Evolutionary conservation across 176 grass and related monocot genomes (phyloP).

Genomic region (barley (Hordeum vulgare)): DNA sequence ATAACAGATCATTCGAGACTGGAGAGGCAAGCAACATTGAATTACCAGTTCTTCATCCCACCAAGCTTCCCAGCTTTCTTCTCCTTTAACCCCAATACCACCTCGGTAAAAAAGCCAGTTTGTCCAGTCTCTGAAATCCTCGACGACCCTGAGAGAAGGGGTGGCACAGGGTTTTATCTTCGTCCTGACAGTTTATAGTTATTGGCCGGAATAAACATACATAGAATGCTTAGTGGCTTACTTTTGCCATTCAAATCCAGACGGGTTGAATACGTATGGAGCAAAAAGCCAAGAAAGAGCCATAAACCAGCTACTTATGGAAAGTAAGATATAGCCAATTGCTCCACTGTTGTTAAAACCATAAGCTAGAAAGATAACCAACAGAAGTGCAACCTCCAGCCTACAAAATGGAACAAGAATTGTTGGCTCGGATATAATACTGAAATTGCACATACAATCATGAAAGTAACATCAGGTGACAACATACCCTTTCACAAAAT

Average conservation of each 20-base stretch:
- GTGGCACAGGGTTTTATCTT: neutral
- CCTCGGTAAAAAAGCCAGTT: slow-evolving; percentile 97
- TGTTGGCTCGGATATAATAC: slow-evolving; percentile 1
- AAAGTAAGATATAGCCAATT: slow-evolving; percentile 83
- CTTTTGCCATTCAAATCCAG: slow-evolving; percentile 98
- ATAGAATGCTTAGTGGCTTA: slow-evolving; percentile 37
- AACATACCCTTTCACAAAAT: slow-evolving; percentile 95
- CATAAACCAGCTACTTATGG: slow-evolving; percentile 98
- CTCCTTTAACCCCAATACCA: slow-evolving; percentile 96
- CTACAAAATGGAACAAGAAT: slow-evolving; percentile 34
- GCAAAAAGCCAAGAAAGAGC: slow-evolving; percentile 87
- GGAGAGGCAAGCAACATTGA: neutral
- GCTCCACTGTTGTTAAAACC: slow-evolving; percentile 83
- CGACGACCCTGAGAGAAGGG: slow-evolving; percentile 48
- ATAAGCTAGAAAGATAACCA: slow-evolving; percentile 70
- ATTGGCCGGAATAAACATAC: neutral
- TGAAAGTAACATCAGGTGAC: neutral
- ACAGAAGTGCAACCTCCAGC: slow-evolving; percentile 78
- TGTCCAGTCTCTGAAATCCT: slow-evolving; percentile 97
- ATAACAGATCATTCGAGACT: slow-evolving; percentile 17
- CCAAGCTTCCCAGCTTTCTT: slow-evolving; percentile 99
- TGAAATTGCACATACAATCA: neutral
- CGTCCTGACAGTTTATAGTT: neutral
- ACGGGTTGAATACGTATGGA: slow-evolving; percentile 91
- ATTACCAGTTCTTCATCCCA: slow-evolving; percentile 96